A percentile compares a stretch with the other conserved stretches of the same genome.
phyloP scores from a whole-genome alignment of 2,329 filamentous ascomycete species.

The Elsinoe perseae region DNA sequence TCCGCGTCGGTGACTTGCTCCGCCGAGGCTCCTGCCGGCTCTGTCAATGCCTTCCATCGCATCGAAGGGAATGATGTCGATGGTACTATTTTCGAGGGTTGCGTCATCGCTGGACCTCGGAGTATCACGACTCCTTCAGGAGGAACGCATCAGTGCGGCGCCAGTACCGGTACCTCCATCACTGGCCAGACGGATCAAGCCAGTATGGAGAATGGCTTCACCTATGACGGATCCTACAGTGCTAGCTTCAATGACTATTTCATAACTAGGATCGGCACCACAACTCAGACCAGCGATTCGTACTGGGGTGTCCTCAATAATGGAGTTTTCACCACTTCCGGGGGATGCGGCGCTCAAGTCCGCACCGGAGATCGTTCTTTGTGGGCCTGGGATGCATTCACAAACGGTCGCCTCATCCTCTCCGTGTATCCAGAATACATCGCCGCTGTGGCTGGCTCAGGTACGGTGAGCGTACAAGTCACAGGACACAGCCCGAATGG shows the following conservation, averaged over 20 bases:
- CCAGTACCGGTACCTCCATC: conserved; percentile 19
- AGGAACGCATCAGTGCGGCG: conserved; percentile 21
- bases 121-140: conserved; percentile 21
- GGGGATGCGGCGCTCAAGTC: conserved; percentile 20
- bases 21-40: neutral
- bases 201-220: conserved; percentile 15
- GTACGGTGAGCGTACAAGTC: conserved; percentile 3
- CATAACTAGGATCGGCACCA: conserved; percentile 19
- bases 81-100: conserved; percentile 22
- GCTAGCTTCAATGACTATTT: conserved; percentile 20
- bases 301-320: conserved; percentile 23
- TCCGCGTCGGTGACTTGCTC: neutral
- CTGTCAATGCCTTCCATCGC: conserved; percentile 14
- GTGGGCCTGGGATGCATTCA: conserved; percentile 19
- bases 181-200: conserved; percentile 21
- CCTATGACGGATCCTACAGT: conserved; percentile 21
- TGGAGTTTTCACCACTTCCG: conserved; percentile 13
- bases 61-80: conserved; percentile 21
- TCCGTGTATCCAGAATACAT: neutral
- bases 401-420: neutral
- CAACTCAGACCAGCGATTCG: neutral
- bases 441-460: conserved; percentile 10
- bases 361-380: conserved; percentile 4
- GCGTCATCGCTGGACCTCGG: conserved; percentile 17
- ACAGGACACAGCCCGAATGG: neutral